Evolutionary conservation across 1,284 basidiomycete species (phyloP).

Genomic region (Peniophora sp.): DNA sequence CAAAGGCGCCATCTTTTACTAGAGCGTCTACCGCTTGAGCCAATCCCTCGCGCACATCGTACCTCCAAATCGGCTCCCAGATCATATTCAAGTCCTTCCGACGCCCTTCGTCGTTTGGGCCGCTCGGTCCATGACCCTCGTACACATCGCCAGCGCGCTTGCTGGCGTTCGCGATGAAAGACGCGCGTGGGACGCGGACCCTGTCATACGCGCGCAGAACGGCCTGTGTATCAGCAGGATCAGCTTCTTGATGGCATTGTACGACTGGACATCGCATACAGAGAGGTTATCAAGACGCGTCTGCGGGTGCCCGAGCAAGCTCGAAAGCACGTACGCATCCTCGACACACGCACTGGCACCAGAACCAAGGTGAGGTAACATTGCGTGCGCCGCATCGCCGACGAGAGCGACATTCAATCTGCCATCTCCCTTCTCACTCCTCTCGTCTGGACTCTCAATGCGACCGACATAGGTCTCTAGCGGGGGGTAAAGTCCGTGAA

Average conservation of each 20-base stretch:
- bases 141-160: conserved; percentile 1
- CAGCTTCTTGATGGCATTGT: neutral
- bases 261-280: neutral
- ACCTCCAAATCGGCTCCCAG: neutral
- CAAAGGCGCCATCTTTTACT: neutral
- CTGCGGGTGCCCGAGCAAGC: conserved; percentile 38
- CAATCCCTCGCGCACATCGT: neutral
- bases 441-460: no score
- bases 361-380: conserved; percentile 53
- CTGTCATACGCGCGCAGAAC: neutral
- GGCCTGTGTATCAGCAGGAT: neutral
- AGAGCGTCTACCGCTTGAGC: neutral
- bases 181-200: neutral
- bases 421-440: conserved; percentile 35
- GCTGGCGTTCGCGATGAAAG: neutral
- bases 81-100: neutral
- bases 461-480: conserved; percentile 41
- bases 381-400: conserved; percentile 39
- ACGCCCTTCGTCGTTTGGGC: neutral
- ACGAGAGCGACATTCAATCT: no score
- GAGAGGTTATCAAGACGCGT: conserved; percentile 18
- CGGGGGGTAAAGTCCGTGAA: conserved; percentile 46
- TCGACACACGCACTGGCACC: conserved; percentile 61
- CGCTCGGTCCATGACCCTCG: neutral
- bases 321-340: conserved; percentile 44